phyloP scores from a whole-genome alignment of 208 protist species.

The Trypanosoma melophagium region DNA sequence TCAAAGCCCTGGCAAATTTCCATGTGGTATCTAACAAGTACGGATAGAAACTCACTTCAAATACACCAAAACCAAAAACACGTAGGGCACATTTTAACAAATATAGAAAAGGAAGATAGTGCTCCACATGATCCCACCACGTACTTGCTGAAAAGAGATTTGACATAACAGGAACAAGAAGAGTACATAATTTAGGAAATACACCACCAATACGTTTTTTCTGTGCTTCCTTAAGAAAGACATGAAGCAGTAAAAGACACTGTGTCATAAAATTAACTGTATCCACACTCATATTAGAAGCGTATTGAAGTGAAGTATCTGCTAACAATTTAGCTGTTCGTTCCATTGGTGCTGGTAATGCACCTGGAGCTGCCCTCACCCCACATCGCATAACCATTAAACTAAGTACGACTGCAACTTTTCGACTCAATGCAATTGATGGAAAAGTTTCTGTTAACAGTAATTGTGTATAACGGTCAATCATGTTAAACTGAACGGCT shows the following conservation, averaged over 20 bases:
- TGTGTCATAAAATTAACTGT: conserved; percentile 25
- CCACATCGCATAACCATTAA: conserved; percentile 52
- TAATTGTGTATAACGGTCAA: conserved; percentile 49
- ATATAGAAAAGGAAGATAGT: conserved; percentile 52
- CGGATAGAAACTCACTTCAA: conserved; percentile 56
- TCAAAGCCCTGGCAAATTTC: conserved; percentile 32
- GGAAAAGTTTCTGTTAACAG: conserved; percentile 27
- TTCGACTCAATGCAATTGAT: conserved; percentile 48
- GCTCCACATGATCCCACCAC: conserved; percentile 22
- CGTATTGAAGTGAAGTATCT: conserved; percentile 8
- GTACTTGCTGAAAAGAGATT: conserved; percentile 43
- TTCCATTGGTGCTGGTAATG: conserved; percentile 42
- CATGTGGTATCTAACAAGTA: conserved; percentile 57
- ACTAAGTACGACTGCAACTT: conserved; percentile 52
- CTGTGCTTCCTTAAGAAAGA: conserved; percentile 72
- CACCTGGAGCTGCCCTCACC: conserved; percentile 29
- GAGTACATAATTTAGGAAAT: conserved; percentile 48
- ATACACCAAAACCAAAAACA: conserved; percentile 66
- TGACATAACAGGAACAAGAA: conserved; percentile 48
- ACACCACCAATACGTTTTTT: conserved; percentile 43
- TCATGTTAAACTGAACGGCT: conserved; percentile 32
- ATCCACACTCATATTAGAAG: background rate
- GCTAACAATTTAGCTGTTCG: conserved; percentile 37
- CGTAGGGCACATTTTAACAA: conserved; percentile 75
- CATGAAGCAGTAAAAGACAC: conserved; percentile 57